Evolutionary conservation across 805 yeast species (phyloP), one percentile per base, ranked within the genome.

Genomic region (Sugiyamaella boreocaroliniensis): DNA sequence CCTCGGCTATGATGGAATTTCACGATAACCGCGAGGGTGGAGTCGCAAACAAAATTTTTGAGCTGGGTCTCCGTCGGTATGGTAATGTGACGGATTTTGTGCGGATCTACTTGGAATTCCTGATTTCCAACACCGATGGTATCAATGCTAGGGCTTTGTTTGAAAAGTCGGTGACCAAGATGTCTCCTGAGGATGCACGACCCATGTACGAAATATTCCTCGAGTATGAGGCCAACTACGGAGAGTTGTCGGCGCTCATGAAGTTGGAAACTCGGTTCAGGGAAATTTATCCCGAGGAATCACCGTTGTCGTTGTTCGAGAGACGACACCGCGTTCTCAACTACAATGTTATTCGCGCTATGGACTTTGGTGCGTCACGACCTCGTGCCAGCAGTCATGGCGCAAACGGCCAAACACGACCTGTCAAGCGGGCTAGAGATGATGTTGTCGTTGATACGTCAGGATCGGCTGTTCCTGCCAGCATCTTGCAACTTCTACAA

Each of bases 1-100:
- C 87, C 54, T 85, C 86, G 62, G 96, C 97, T 0, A 72, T 80
- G 64, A 74, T 89, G 72, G 99, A 92, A 64, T 82, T 78, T 60
- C 74, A 74, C 58, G 81, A 80, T 59, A 75, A 83, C 54, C 83
- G 79, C 55, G 63, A 63, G 43, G 70, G 76, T 20, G 82, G 80
- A 50, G 81, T 86, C 45, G 90, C 97, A 0, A 72, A 77, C 49
- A 83, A 83, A 63, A 82, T 90, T 16, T 84, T 88, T 65, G 95
- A 86, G 56, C 68, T 87, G 44, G 97, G 95, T 7, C 71, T 87
- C 71, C 86, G 81, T 64, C 64, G 70, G 45, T 79, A 73, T 55
- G 70, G 75, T 12, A 77, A 69, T 14, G 72, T 81, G 56, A 84
- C 85, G 4, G 78, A 75, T 20, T 90, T 82, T 64, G 74, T 89